These are phyloP conservation scores for Ceratorhiza oryzae-sativae DNA, from an alignment of 1,284 basidiomycete genomes.

Conservation along the genomic window DNA sequence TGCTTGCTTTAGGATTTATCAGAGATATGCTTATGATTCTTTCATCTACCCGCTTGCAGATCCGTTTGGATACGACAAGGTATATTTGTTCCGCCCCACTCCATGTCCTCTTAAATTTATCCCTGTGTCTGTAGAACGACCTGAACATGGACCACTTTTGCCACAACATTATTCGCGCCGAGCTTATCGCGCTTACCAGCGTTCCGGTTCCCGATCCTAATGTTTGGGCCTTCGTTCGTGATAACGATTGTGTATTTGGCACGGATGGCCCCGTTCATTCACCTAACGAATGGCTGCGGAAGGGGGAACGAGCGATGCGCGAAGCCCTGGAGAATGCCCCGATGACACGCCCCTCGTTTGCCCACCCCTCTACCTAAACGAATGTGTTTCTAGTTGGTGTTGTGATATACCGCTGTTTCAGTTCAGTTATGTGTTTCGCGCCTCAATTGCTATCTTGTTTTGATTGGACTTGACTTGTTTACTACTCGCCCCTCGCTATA, in stretches of 20 bases:
- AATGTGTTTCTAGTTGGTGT: neutral
- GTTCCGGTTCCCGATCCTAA: slow-evolving; percentile 46
- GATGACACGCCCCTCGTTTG: neutral
- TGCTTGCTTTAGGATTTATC: neutral
- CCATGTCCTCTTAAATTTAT: neutral
- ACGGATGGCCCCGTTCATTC: slow-evolving; percentile 17
- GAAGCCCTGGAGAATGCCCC: slow-evolving; percentile 5
- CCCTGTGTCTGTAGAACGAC: slow-evolving; percentile 38
- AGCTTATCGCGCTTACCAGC: slow-evolving; percentile 51
- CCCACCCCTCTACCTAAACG: neutral
- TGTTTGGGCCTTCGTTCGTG: slow-evolving; percentile 47
- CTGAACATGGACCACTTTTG: slow-evolving; percentile 48
- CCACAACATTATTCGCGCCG: slow-evolving; percentile 50
- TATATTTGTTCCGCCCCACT: neutral
- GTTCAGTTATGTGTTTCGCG: no score
- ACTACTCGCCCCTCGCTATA: no score
- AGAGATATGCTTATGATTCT: slow-evolving; percentile 43
- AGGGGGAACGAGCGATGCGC: slow-evolving; percentile 37
- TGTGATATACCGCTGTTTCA: neutral
- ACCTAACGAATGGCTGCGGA: slow-evolving; percentile 38
- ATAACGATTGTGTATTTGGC: slow-evolving; percentile 43
- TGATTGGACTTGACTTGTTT: neutral
- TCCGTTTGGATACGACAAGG: slow-evolving; percentile 51
- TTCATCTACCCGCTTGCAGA: slow-evolving; percentile 47
- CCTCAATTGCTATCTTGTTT: no score